Evolutionary conservation across 306 rosid species (phyloP).

Genomic region (Dryas drummondii): DNA sequence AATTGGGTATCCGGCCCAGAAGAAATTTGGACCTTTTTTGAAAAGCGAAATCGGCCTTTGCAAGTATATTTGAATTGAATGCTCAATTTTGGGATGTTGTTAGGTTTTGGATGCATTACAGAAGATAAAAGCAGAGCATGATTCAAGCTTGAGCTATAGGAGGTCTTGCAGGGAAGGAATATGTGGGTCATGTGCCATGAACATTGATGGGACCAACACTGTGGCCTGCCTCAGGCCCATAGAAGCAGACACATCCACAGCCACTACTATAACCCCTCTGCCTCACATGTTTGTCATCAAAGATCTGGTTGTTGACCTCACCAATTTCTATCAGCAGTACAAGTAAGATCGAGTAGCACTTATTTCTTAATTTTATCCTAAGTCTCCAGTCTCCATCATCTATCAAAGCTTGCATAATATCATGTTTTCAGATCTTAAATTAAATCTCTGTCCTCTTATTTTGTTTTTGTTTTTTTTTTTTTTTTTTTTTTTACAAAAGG

Average conservation of each 20-base stretch:
- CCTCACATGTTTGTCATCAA: constrained; percentile 52
- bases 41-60: background rate
- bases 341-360: constrained; percentile 3
- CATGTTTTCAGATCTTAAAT: no score
- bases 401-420: no score
- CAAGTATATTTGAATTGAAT: background rate
- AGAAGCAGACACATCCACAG: constrained; percentile 32
- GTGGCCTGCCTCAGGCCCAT: constrained; percentile 46
- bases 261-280: constrained; percentile 38
- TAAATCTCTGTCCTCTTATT: no score
- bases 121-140: constrained; percentile 46
- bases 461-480: no score
- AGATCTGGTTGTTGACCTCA: constrained; percentile 44
- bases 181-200: constrained; percentile 53
- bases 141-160: constrained; percentile 43
- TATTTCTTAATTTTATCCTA: no score
- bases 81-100: background rate
- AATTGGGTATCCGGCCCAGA: no score
- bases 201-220: constrained; percentile 45
- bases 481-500: no score
- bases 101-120: constrained; percentile 48
- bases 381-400: no score
- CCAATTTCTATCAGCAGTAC: constrained; percentile 51
- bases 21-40: background rate
- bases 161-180: constrained; percentile 51